Evolutionary conservation across 2,329 filamentous ascomycete genomes (phyloP).

Genomic region (Aspergillus nomiae): DNA sequence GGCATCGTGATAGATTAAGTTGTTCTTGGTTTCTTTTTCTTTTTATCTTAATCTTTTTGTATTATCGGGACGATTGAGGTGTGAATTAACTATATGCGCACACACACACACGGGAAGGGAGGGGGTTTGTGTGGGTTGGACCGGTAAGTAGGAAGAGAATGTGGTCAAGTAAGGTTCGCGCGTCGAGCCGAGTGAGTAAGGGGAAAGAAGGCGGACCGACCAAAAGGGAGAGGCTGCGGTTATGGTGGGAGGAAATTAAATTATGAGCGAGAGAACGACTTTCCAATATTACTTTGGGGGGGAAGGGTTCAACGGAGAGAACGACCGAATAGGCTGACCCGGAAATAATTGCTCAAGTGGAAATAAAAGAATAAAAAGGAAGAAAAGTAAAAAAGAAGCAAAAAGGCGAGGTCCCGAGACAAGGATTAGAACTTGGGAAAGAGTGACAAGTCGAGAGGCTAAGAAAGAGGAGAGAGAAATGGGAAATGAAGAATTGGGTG

Average conservation of each 20-base stretch:
- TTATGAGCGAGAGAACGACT: slow-evolving; percentile 3
- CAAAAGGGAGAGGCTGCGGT: slow-evolving; percentile 2
- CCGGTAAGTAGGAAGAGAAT: background rate
- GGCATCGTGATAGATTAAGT: slow-evolving; percentile 50
- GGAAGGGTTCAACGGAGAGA: slow-evolving; percentile 6
- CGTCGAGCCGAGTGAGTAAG: slow-evolving; percentile 11
- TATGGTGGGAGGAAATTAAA: slow-evolving; percentile 6
- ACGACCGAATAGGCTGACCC: slow-evolving; percentile 12
- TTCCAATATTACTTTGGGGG: background rate
- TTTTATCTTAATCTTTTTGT: background rate
- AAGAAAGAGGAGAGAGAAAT: slow-evolving; percentile 20
- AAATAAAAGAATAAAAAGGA: slow-evolving; percentile 20
- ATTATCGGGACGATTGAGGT: background rate
- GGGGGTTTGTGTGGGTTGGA: slow-evolving; percentile 1
- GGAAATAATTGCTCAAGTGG: background rate
- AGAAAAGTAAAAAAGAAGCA: slow-evolving; percentile 15
- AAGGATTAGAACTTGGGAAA: slow-evolving; percentile 14
- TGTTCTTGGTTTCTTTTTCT: background rate
- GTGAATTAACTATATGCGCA: slow-evolving; percentile 36
- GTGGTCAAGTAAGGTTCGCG: slow-evolving; percentile 12
- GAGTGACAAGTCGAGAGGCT: slow-evolving; percentile 15
- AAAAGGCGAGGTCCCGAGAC: background rate
- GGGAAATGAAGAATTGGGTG: slow-evolving; percentile 7
- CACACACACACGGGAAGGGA: slow-evolving; percentile 2
- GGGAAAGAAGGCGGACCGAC: slow-evolving; percentile 7